Conservation (phyloP, 306 rosid genomes). For the Leucaena leucocephala region DNA sequence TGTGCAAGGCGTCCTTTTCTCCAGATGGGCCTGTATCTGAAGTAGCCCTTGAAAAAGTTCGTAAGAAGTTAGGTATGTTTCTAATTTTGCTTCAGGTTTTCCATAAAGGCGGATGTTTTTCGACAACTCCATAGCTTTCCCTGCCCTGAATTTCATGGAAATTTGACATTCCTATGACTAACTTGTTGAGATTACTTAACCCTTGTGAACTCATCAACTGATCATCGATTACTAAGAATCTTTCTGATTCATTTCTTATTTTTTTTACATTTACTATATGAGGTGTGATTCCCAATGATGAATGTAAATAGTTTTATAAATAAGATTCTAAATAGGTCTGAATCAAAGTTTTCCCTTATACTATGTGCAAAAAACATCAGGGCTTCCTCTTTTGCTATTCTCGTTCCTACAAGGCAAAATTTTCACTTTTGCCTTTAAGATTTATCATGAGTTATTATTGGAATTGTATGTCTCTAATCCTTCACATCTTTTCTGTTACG, state of each 20-base stretch:
- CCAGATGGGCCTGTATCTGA: constrained; percentile 88
- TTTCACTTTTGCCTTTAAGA: not conserved
- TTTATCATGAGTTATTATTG: not conserved
- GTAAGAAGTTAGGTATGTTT: constrained; percentile 74
- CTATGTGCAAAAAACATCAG: not conserved
- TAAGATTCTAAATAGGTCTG: not conserved
- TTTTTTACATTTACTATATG: not conserved
- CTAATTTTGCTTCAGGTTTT: constrained; percentile 21
- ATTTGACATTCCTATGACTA: constrained; percentile 17
- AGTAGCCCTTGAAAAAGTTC: constrained; percentile 76
- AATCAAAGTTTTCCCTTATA: not conserved
- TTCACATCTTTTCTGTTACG: not conserved
- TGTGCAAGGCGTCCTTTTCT: constrained; percentile 72
- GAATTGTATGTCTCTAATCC: not conserved
- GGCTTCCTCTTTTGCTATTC: constrained; percentile 3
- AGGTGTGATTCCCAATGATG: not conserved
- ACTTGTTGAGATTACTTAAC: not conserved
- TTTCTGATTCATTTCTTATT: constrained; percentile 15
- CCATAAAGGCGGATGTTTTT: not conserved
- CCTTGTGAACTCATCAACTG: not conserved
- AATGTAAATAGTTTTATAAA: constrained; percentile 2
- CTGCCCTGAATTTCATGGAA: not conserved
- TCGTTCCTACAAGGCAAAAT: not conserved
- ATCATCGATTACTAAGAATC: constrained; percentile 17
- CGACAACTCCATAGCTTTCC: not conserved